Percentiles rank a stretch among this genome's conserved stretches.
Conservation (phyloP, 441 rosid species). For the Eutrema salsugineum region DNA sequence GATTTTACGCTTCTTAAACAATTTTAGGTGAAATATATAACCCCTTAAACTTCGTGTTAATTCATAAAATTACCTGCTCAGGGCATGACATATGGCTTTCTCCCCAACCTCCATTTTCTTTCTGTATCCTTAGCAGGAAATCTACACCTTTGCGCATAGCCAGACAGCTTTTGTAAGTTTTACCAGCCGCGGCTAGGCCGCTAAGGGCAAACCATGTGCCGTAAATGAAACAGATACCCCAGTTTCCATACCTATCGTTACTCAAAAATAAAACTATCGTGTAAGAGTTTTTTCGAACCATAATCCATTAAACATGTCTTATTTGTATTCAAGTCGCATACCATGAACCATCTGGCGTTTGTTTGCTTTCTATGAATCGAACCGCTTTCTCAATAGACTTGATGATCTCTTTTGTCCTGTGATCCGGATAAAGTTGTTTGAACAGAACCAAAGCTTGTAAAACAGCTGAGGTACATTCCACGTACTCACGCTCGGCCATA, state of each 20-base stretch:
- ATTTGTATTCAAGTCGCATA: neutral
- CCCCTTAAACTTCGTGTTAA: no score
- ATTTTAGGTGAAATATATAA: neutral
- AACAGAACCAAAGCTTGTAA: conserved; percentile 31
- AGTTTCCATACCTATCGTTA: conserved; percentile 29
- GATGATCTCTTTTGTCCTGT: conserved; percentile 25
- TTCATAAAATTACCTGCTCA: conserved; percentile 10
- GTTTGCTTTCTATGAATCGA: conserved; percentile 29
- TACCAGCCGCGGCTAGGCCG: conserved; percentile 32
- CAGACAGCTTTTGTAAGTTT: conserved; percentile 12
- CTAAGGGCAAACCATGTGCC: conserved; percentile 32
- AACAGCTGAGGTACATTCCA: conserved; percentile 38
- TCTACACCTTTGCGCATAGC: conserved; percentile 27
- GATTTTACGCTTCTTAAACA: neutral
- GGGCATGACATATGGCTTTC: conserved; percentile 48
- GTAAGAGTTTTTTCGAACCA: neutral
- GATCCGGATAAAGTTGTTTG: conserved; percentile 24
- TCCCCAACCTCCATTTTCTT: conserved; percentile 54
- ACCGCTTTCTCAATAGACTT: conserved; percentile 28
- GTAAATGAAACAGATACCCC: conserved; percentile 35
- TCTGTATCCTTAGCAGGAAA: conserved; percentile 29
- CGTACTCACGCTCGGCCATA: conserved; percentile 32
- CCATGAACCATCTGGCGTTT: conserved; percentile 41
- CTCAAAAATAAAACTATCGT: neutral
- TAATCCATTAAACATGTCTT: neutral